A percentile compares a stretch with the other conserved stretches of the same genome.
These are phyloP conservation scores for Oryza meyeriana DNA, from an alignment of 176 grass and related monocot genomes.

Conservation along the genomic window DNA sequence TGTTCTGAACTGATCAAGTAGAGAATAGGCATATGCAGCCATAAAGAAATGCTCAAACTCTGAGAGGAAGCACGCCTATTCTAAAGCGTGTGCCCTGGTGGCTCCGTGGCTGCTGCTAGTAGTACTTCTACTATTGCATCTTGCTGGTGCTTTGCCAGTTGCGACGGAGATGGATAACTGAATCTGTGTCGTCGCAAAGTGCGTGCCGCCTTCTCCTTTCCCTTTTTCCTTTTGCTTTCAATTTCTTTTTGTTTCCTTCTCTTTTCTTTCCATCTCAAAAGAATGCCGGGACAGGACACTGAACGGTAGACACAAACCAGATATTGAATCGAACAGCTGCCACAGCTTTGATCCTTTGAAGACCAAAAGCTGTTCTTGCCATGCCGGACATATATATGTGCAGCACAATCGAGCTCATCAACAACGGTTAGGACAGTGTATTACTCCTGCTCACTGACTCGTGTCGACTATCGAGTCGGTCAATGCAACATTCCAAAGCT, in stretches of 20 bases:
- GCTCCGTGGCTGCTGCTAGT: not conserved
- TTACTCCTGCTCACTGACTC: not conserved
- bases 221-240: not conserved
- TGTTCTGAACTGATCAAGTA: not conserved
- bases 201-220: constrained; percentile 5
- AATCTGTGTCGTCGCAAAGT: not conserved
- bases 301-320: not conserved
- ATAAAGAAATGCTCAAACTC: not conserved
- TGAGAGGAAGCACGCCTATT: not conserved
- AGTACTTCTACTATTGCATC: not conserved
- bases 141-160: not conserved
- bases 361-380: not conserved
- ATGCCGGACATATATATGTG: not conserved
- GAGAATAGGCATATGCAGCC: not conserved
- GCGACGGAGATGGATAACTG: not conserved
- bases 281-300: not conserved
- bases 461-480: not conserved
- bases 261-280: not conserved
- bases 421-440: no score
- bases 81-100: not conserved
- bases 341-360: not conserved
- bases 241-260: not conserved
- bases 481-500: not conserved
- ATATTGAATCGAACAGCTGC: not conserved
- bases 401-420: no score